Evolutionary conservation across 1,139 yeast genomes (phyloP).

Genomic region (Saccharomyces hybrid): DNA sequence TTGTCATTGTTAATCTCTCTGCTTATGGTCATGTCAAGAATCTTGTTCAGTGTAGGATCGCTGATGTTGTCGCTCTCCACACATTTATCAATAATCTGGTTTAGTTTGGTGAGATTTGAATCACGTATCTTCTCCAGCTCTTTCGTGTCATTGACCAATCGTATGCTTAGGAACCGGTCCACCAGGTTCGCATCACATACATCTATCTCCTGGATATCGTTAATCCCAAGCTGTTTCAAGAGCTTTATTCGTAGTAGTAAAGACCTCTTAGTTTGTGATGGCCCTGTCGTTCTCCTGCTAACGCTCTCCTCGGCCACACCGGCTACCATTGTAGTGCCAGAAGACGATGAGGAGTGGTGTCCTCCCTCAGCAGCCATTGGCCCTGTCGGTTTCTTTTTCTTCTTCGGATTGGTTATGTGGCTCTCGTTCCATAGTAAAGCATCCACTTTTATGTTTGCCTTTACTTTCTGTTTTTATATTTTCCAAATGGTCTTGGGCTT

Average conservation of each 20-base stretch:
- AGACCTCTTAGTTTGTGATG: neutral
- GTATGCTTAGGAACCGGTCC: constrained; percentile 15
- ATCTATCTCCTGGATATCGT: constrained; percentile 7
- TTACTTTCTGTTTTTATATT: neutral
- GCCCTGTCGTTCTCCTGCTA: neutral
- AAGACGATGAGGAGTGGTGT: neutral
- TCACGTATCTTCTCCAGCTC: constrained; percentile 17
- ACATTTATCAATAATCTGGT: constrained; percentile 17
- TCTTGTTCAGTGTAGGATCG: constrained; percentile 11
- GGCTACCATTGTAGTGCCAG: neutral
- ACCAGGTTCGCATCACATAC: constrained; percentile 10
- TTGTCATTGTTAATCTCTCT: neutral
- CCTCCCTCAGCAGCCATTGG: neutral
- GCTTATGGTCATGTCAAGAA: constrained; percentile 11
- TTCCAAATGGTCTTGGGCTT: neutral
- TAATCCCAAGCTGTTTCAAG: constrained; percentile 15
- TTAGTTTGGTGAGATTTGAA: constrained; percentile 15
- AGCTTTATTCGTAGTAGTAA: constrained; percentile 4
- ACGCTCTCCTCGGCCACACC: neutral
- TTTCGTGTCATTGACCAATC: constrained; percentile 15
- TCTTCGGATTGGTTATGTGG: neutral
- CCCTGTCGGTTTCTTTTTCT: neutral
- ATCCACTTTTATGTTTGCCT: neutral
- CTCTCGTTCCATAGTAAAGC: neutral
- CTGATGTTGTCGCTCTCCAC: constrained; percentile 14